Percentiles rank a stretch among this genome's conserved stretches.
Evolutionary conservation across 768 basidiomycete genomes (phyloP).

Genomic region (Mycena haematopus): DNA sequence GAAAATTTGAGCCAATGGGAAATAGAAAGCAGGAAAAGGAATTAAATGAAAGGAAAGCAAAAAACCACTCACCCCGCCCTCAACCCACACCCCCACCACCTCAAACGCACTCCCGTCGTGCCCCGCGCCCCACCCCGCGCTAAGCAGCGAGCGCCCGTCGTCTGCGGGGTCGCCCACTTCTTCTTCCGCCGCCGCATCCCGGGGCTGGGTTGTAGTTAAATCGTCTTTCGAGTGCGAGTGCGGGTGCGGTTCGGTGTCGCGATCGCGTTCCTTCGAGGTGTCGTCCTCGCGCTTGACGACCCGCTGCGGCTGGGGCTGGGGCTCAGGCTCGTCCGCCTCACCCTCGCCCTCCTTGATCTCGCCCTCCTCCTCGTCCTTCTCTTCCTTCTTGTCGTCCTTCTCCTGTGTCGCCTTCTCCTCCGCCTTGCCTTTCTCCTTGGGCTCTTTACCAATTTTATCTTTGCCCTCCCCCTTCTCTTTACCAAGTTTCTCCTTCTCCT

Average conservation of each 20-base stretch:
- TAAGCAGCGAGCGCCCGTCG: constrained; percentile 66
- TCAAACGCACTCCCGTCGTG: constrained; percentile 83
- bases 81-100: constrained; percentile 66
- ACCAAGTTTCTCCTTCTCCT: constrained; percentile 30
- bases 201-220: too few relatives aligned
- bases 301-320: too few relatives aligned
- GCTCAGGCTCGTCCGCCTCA: constrained; percentile 77
- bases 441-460: constrained; percentile 29
- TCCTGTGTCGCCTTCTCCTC: constrained; percentile 24
- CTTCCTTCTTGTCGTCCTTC: constrained; percentile 6
- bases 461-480: background rate
- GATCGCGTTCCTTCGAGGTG: too few relatives aligned
- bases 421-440: background rate
- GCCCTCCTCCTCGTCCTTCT: constrained; percentile 14
- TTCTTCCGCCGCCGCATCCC: too few relatives aligned
- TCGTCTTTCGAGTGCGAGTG: too few relatives aligned
- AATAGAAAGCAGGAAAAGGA: background rate
- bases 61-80: constrained; percentile 54
- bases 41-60: background rate
- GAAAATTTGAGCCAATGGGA: too few relatives aligned
- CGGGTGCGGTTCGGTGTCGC: too few relatives aligned
- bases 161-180: constrained; percentile 49
- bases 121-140: constrained; percentile 76
- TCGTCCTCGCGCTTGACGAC: too few relatives aligned
- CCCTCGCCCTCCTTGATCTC: constrained; percentile 45